A percentile compares a stretch with the other conserved stretches of the same genome.
These are phyloP conservation scores for Glebionis coronaria DNA, from an alignment of 129 eudicot genomes.

Conservation along the genomic window DNA sequence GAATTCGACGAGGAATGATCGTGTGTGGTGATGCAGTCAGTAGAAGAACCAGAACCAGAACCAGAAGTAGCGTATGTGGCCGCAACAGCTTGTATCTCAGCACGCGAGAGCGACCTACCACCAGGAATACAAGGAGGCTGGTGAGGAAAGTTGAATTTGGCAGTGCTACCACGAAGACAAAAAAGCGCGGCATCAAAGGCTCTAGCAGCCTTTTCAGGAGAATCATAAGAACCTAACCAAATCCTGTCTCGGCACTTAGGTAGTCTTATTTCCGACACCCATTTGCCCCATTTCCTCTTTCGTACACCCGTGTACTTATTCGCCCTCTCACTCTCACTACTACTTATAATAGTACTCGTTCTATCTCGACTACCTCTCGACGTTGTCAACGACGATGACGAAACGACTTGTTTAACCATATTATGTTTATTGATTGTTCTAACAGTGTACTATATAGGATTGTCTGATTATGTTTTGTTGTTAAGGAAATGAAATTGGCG, in stretches of 20 bases:
- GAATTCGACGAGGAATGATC: background rate
- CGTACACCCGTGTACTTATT: slow-evolving; percentile 36
- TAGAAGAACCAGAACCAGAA: background rate
- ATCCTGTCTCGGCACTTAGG: slow-evolving; percentile 46
- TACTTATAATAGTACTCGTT: too few relatives aligned
- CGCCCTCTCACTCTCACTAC: too few relatives aligned
- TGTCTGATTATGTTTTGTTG: background rate
- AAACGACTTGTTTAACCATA: too few relatives aligned
- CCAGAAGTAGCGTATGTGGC: background rate
- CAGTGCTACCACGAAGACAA: slow-evolving; percentile 37
- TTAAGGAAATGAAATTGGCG: background rate
- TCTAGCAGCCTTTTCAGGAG: slow-evolving; percentile 40
- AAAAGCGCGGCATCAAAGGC: slow-evolving; percentile 41
- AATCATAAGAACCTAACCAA: slow-evolving; percentile 44
- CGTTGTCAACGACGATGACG: too few relatives aligned
- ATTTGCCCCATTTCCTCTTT: slow-evolving; percentile 44
- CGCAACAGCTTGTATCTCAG: background rate
- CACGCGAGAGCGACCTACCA: background rate
- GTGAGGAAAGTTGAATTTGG: slow-evolving; percentile 20
- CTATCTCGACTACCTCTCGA: too few relatives aligned
- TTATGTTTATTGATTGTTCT: too few relatives aligned
- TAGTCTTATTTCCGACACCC: slow-evolving; percentile 38
- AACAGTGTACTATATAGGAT: too few relatives aligned
- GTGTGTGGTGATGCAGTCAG: background rate
- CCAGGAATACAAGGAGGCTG: background rate